Base-by-base conservation (phyloP, 106 monocot species). In the Phalaenopsis aphrodite region DNA sequence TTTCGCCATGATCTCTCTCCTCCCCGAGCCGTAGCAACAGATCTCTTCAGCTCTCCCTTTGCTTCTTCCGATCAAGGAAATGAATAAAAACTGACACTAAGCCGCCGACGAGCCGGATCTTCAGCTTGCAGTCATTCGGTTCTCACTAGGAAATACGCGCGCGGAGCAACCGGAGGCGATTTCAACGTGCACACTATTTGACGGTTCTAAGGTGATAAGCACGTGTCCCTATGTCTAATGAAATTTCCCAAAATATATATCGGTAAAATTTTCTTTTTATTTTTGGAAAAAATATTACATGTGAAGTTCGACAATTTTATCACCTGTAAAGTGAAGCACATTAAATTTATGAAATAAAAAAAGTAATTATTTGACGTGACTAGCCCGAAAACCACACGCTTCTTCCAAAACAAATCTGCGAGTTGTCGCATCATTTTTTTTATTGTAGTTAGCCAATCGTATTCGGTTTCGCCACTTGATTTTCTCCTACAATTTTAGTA, bases 1-100 rank as follows among this genome's bases (percentile, higher is more conserved):
- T 57, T 79, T 90, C 85, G 89, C 91, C 95, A 96, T 96, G 38
- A 49, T 56, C 81, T 72, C 79, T 38, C 78, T 42, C 77, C 17
- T 42, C 30, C 71, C 18, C 68, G 2, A 24, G 83, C 38, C 39
- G 30, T 1, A 78, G 78, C 36, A 6, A 42, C 68, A 57, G 55
- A 56, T 49, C 49, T 76, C 5, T 24, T 76, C 49, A 5, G 36
- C 76, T 48, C 11, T 17, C 18, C 17, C 39, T 5, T 39, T 71
- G 4, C 16, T 71, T 14, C 39, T 71, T 39, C 74, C 4, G 19
- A 15, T 15, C 16, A 14, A 75, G 19, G 45, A n/a, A n/a, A 45
- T 11, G 61, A 61, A 57, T 52, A 52, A 8, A 52, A 52, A 11
- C 52, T 11, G 52, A 15, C 52, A 52, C 52, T 52, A 6, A 42